Evolutionary conservation across 2,329 filamentous ascomycete genomes (phyloP), one percentile per base, ranked within the genome.

Genomic region (Colletotrichum sp.): DNA sequence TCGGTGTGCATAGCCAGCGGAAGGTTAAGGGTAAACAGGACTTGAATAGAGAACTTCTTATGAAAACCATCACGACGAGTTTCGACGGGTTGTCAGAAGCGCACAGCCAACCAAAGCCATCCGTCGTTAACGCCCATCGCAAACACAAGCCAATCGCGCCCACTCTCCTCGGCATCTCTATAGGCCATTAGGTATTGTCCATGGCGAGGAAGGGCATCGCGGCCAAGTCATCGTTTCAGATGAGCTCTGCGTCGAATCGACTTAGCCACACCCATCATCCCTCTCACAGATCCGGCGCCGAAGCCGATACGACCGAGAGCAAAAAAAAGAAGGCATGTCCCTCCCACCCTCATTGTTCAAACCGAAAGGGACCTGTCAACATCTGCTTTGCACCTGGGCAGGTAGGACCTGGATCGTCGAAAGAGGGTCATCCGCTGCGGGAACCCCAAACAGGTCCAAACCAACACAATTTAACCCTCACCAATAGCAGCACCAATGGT

Each of bases 221-320:
- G 24, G 69, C 62, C 69, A 34, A 72, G 8, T 18, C 32, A 10
- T 26, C 55, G 73, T 75, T 75, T 75, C 73, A 75, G 62, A 63
- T 43, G 38, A n/a, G 14, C 43, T 36, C 69, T 58, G 55, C 30
- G 43, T 61, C 69, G 69, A 61, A 52, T 55, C 69, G 26, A 58
- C 55, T 43, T 30, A 55, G 73, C 73, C 52, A 21, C 26, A 48
- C 43, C n/a, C 52, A 26, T 32, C 16, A 21, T 38, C 16, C 34
- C 32, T 32, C n/a, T 38, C 24, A 61, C 58, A 32, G 28, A 26
- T 61, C 28, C 58, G 26, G 58, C 18, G 58, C 28, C 58, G 18
- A 61, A 61, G 58, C 58, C 58, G 58, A 61, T 30, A 32, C 24
- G 61, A 24, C 28, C 32, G 28, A 38, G 21, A 43, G 18, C 30